A percentile compares a stretch with the other conserved stretches of the same genome.
Evolutionary conservation across 1,139 yeast genomes (phyloP).

Genomic region (Suhomyces yuchorum): DNA sequence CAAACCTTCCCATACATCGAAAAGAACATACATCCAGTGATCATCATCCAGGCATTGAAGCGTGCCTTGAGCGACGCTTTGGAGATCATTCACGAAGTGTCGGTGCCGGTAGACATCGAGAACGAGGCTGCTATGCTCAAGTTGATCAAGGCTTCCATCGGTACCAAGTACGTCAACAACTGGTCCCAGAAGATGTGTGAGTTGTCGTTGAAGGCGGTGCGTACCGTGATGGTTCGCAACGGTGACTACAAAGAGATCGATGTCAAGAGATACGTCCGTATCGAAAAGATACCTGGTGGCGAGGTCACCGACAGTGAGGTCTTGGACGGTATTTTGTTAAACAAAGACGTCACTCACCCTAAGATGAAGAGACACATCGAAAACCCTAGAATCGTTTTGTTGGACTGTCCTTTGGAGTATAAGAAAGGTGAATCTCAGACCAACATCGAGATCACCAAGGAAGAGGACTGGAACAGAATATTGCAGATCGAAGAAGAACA

Average conservation of each 20-base stretch:
- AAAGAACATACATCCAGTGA: conserved; percentile 94
- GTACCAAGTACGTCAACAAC: conserved; percentile 89
- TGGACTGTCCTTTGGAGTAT: conserved; percentile 97
- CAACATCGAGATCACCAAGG: conserved; percentile 94
- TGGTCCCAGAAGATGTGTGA: conserved; percentile 94
- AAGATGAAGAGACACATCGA: conserved; percentile 89
- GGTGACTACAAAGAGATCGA: conserved; percentile 85
- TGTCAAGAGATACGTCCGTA: conserved; percentile 86
- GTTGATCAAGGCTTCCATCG: conserved; percentile 87
- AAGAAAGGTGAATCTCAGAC: conserved; percentile 99
- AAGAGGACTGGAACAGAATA: conserved; percentile 94
- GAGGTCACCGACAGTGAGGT: conserved; percentile 89
- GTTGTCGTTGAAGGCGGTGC: conserved; percentile 85
- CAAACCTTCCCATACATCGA: conserved; percentile 93
- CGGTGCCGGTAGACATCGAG: conserved; percentile 79
- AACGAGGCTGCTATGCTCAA: conserved; percentile 87
- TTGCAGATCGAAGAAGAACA: conserved; percentile 98
- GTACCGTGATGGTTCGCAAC: conserved; percentile 70
- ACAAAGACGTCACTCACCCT: conserved; percentile 97
- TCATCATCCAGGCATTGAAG: conserved; percentile 91
- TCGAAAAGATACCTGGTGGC: conserved; percentile 97
- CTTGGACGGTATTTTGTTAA: conserved; percentile 86
- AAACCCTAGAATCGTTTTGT: conserved; percentile 82
- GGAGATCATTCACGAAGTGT: conserved; percentile 80
- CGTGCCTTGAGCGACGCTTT: conserved; percentile 90